phyloP scores from a whole-genome alignment of 2,329 filamentous ascomycete species.

The Periconia digitata region DNA sequence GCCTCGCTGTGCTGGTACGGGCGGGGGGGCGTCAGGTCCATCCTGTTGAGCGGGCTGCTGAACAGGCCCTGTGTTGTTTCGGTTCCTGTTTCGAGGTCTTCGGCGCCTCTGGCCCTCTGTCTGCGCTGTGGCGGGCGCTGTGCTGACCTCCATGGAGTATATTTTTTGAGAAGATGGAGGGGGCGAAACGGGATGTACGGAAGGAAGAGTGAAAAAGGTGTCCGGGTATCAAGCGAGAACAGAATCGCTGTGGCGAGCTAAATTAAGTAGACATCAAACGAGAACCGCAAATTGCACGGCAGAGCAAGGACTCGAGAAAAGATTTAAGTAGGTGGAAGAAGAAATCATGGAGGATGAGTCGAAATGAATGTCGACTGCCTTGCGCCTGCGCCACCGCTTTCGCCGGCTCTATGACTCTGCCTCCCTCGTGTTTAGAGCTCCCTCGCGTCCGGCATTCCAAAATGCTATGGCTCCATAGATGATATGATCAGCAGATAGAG shows the following conservation, averaged over 20 bases:
- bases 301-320: no score
- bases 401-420: background rate
- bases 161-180: background rate
- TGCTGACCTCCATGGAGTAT: conserved; percentile 5
- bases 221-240: background rate
- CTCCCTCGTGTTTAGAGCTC: no score
- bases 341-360: background rate
- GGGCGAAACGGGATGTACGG: background rate
- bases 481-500: no score
- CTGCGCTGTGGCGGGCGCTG: conserved; percentile 13
- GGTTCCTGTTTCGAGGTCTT: conserved; percentile 27
- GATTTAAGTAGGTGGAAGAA: background rate
- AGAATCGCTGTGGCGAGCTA: background rate
- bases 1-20: conserved; percentile 1
- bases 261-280: no score
- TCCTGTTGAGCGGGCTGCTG: conserved; percentile 18
- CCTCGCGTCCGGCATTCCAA: no score
- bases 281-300: no score
- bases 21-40: background rate
- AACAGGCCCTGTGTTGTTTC: conserved; percentile 10
- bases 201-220: background rate
- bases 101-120: conserved; percentile 18
- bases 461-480: no score
- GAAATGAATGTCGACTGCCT: background rate
- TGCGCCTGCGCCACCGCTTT: background rate